Evolutionary conservation across 495 filamentous ascomycete species (phyloP), one percentile per base, ranked within the genome.

Genomic region (Xylaria grammica): DNA sequence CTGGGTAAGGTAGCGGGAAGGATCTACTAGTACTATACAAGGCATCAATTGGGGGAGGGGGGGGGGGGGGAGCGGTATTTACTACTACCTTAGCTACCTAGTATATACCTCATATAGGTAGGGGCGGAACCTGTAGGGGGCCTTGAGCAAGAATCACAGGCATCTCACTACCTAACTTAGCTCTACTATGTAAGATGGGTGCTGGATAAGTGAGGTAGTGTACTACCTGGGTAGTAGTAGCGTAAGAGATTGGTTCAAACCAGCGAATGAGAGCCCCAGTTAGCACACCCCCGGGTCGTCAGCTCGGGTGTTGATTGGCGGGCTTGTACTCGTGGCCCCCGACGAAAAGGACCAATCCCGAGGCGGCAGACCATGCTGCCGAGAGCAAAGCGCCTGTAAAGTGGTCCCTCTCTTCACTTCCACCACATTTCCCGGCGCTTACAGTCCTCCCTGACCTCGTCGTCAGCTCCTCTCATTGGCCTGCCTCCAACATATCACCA

Each of bases 351-450:
- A 36, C 71, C 71, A 74, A 72, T 74, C 69, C 59, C 30, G 48
- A 46, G 30, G 38, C 62, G 65, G 59, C 46, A 69, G 53, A 46
- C 65, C 29, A 68, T 62, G 36, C 22, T 53, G 45, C 64, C 62
- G 54, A 69, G 68, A 15, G 56, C 48, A 38, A 49, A 52, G 63
- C 48, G 54, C 63, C 63, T 36, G 42, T 49, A 19, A 20, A 26
- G 42, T 49, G 44, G 52, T 36, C 45, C 52, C 44, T 48, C 19
- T 42, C 65, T 65, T 64, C 70, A 66, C 55, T 63, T 36, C 48
- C 54, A 62, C 61, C 68, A 62, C 67, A 74, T 62, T 49, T 65
- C 60, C 61, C 65, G 72, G 72, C 72, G 72, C 72, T 74, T 74
- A 74, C 56, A 60, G 51, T 38, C 38, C 63, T 63, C 49, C 62